phyloP scores from a whole-genome alignment of 805 yeast genomes.

The Metschnikowia henanensis region DNA sequence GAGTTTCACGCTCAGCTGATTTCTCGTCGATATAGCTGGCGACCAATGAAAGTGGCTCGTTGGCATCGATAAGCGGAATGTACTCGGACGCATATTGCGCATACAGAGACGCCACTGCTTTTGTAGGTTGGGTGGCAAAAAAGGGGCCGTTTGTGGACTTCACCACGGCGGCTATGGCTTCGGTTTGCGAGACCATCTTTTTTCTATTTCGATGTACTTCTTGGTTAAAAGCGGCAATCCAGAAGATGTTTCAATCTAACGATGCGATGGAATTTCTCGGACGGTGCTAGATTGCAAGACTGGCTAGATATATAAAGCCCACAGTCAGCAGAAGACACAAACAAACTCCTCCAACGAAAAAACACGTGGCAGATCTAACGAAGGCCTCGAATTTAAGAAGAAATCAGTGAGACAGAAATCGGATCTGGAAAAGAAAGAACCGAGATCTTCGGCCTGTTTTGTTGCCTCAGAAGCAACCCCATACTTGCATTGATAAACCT shows the following conservation, averaged over 20 bases:
- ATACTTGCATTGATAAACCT: conserved; percentile 10
- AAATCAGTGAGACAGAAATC: neutral
- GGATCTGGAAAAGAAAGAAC: neutral
- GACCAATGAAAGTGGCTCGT: conserved; percentile 54
- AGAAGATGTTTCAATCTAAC: neutral
- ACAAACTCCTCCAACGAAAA: neutral
- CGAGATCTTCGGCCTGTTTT: neutral
- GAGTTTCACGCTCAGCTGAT: conserved; percentile 14
- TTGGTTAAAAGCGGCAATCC: neutral
- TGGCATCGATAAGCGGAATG: conserved; percentile 37
- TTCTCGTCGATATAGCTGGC: conserved; percentile 28
- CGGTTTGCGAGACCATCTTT: conserved; percentile 16
- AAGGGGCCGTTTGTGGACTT: conserved; percentile 30
- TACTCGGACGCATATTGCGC: conserved; percentile 25
- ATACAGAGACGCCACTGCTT: conserved; percentile 38
- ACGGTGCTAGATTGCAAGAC: neutral
- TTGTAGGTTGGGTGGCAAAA: conserved; percentile 49
- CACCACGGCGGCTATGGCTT: conserved; percentile 22
- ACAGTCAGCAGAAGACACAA: neutral
- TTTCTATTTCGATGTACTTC: neutral
- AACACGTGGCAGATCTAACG: too few relatives aligned
- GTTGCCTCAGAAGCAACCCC: conserved; percentile 8
- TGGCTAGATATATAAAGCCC: neutral
- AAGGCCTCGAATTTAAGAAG: too few relatives aligned
- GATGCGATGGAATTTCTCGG: neutral